Evolutionary conservation across 768 basidiomycete genomes (phyloP).

Genomic region (Lentinula guzmanii): DNA sequence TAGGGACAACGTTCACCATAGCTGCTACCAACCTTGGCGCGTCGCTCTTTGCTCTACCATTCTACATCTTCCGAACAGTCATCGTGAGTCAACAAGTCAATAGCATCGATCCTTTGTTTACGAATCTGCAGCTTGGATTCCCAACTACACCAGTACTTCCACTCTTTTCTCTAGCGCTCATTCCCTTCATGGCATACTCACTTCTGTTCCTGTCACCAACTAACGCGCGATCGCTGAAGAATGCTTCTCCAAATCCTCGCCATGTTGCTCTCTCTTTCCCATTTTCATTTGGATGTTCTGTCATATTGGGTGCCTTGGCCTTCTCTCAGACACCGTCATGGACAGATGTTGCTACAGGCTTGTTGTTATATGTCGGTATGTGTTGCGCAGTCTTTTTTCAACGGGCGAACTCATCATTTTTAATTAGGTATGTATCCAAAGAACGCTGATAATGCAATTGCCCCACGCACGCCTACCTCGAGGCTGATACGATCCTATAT

Average conservation of each 20-base stretch:
- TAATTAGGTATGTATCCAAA: conserved; percentile 47
- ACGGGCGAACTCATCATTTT: not conserved
- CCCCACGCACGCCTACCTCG: conserved; percentile 47
- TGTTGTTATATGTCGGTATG: conserved; percentile 62
- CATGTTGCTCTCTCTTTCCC: conserved; percentile 58
- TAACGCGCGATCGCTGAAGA: conserved; percentile 38
- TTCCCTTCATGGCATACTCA: conserved; percentile 60
- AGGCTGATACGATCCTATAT: conserved; percentile 64
- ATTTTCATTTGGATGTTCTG: conserved; percentile 38
- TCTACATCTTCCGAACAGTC: conserved; percentile 55
- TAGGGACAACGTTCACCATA: conserved; percentile 51
- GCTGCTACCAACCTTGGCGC: conserved; percentile 58
- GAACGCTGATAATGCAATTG: conserved; percentile 33
- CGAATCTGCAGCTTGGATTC: conserved; percentile 36
- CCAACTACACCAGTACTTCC: conserved; percentile 49
- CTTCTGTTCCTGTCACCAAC: conserved; percentile 56
- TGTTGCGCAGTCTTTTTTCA: not conserved
- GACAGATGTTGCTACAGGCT: conserved; percentile 53
- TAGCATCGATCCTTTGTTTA: not conserved
- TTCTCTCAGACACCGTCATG: conserved; percentile 58
- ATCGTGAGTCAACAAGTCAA: conserved; percentile 40
- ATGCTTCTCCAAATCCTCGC: conserved; percentile 46
- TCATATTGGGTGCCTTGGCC: conserved; percentile 51
- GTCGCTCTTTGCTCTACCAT: conserved; percentile 53
- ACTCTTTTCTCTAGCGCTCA: conserved; percentile 46